phyloP scores from a whole-genome alignment of 2,329 filamentous ascomycete species.

The Lecanicillium sp. region DNA sequence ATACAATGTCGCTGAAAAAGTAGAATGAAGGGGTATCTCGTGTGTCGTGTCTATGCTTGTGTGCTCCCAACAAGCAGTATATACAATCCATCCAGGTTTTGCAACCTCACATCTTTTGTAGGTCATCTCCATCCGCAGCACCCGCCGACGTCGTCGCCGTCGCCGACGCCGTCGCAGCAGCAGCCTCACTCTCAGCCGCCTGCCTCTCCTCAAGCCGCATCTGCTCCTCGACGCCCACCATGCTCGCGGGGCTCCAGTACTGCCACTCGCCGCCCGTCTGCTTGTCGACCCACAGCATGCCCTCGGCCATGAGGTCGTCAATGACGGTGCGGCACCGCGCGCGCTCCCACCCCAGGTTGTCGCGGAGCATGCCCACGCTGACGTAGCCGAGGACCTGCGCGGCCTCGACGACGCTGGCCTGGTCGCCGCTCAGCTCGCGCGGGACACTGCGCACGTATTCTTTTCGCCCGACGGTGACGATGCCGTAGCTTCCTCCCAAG shows the following conservation, averaged over 20 bases:
- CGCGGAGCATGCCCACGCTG: slow-evolving; percentile 77
- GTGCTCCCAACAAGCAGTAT: too few species aligned
- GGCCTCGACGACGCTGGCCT: slow-evolving; percentile 85
- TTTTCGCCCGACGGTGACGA: slow-evolving; percentile 75
- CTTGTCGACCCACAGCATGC: slow-evolving; percentile 88
- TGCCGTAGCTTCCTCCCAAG: slow-evolving; percentile 78
- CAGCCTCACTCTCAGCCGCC: too few species aligned
- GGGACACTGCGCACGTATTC: slow-evolving; percentile 88
- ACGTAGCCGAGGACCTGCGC: slow-evolving; percentile 87
- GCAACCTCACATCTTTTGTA: too few species aligned
- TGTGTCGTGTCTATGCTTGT: too few species aligned
- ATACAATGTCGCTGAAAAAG: too few species aligned
- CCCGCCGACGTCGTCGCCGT: too few species aligned
- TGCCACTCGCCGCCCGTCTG: slow-evolving; percentile 74
- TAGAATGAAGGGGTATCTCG: too few species aligned
- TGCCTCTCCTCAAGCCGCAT: too few species aligned
- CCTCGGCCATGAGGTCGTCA: slow-evolving; percentile 81
- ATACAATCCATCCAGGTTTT: too few species aligned
- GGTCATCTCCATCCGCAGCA: too few species aligned
- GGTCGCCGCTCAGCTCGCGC: slow-evolving; percentile 90
- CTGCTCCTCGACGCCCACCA: slow-evolving; percentile 36
- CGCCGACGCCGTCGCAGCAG: too few species aligned
- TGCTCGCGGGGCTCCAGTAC: slow-evolving; percentile 84
- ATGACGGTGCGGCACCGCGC: slow-evolving; percentile 83
- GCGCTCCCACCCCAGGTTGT: slow-evolving; percentile 79